Evolutionary conservation across 495 filamentous ascomycete genomes (phyloP).

Genomic region (Neurospora pannonica): DNA sequence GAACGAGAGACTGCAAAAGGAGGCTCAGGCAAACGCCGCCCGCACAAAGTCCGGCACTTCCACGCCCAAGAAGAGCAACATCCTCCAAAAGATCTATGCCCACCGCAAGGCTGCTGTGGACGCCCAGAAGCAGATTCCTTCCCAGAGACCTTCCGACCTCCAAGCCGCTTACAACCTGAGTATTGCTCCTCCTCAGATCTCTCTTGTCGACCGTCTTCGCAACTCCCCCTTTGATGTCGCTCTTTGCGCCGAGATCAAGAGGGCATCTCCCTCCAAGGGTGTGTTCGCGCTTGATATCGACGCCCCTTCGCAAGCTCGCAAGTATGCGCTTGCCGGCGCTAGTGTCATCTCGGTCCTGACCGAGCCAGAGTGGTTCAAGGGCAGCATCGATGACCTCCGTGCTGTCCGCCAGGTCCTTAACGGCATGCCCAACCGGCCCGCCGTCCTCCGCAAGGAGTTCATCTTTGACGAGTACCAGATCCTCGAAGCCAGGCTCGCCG

Average conservation of each 20-base stretch:
- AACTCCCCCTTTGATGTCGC: slow-evolving; percentile 73
- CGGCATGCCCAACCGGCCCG: slow-evolving; percentile 83
- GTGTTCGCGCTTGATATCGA: slow-evolving; percentile 80
- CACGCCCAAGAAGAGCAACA: slow-evolving; percentile 57
- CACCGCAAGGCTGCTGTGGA: slow-evolving; percentile 69
- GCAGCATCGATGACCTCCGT: slow-evolving; percentile 86
- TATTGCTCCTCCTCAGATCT: slow-evolving; percentile 75
- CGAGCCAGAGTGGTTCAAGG: slow-evolving; percentile 98
- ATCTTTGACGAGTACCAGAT: slow-evolving; percentile 99
- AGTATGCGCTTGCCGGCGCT: slow-evolving; percentile 87
- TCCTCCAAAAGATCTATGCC: slow-evolving; percentile 85
- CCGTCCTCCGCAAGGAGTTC: slow-evolving; percentile 91
- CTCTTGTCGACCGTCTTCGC: slow-evolving; percentile 69
- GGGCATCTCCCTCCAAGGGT: slow-evolving; percentile 93
- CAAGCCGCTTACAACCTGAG: slow-evolving; percentile 77
- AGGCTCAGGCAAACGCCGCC: slow-evolving; percentile 13
- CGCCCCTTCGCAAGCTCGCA: slow-evolving; percentile 80
- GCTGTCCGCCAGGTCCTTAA: slow-evolving; percentile 79
- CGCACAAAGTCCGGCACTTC: slow-evolving; percentile 7
- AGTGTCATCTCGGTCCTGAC: slow-evolving; percentile 96
- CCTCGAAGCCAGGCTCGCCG: slow-evolving; percentile 83
- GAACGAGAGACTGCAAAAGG: slow-evolving; percentile 48
- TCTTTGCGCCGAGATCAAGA: slow-evolving; percentile 94
- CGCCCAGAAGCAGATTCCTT: slow-evolving; percentile 78
- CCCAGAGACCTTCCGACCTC: slow-evolving; percentile 74